Conservation (phyloP, 2,329 filamentous ascomycete species). For the Ceratocystis alfenasii region DNA sequence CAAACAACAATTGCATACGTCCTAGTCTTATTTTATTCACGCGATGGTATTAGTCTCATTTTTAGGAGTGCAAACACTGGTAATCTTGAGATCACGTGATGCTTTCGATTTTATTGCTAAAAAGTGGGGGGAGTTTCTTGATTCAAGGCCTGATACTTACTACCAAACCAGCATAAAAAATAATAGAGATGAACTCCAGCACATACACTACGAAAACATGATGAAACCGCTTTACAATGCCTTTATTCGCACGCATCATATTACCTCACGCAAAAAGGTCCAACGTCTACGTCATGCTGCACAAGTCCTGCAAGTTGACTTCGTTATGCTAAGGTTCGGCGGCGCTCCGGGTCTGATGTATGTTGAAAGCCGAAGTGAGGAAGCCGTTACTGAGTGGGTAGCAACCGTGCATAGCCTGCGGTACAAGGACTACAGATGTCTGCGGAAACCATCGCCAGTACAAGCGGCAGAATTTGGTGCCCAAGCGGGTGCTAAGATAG, state of each 20-base stretch:
- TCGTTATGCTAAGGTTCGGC: constrained; percentile 52
- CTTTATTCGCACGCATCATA: constrained; percentile 67
- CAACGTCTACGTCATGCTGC: constrained; percentile 50
- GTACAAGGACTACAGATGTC: constrained; percentile 63
- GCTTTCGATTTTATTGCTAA: not conserved
- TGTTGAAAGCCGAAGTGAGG: constrained; percentile 47
- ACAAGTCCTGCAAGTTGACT: constrained; percentile 44
- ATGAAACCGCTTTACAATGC: constrained; percentile 32
- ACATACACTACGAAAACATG: not conserved
- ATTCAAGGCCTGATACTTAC: not conserved
- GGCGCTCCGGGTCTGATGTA: constrained; percentile 69
- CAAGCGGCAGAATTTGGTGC: not conserved
- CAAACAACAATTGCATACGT: not conserved
- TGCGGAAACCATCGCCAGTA: constrained; percentile 37
- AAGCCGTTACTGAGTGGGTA: constrained; percentile 51
- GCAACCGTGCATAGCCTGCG: constrained; percentile 49
- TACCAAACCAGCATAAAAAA: not conserved
- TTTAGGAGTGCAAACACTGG: no score
- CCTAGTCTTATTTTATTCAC: no score
- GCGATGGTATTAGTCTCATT: no score
- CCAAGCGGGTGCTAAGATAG: not conserved
- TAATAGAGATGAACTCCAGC: not conserved
- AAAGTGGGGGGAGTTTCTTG: not conserved
- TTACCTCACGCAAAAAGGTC: constrained; percentile 65
- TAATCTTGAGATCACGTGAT: not conserved